phyloP scores from a whole-genome alignment of 2,329 filamentous ascomycete species.

The Ophiostoma sp. region DNA sequence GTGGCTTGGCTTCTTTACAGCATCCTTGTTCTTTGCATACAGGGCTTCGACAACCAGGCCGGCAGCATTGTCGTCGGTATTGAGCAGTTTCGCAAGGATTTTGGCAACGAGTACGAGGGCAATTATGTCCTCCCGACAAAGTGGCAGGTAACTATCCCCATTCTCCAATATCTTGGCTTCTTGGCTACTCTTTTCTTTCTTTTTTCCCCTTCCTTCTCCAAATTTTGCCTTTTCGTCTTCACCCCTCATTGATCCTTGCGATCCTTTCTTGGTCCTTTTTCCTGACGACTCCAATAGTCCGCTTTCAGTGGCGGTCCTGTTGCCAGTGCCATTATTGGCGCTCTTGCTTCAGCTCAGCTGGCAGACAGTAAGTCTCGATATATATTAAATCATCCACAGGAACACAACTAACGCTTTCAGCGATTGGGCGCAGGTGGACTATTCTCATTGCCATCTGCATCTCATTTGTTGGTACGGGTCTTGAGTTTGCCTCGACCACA shows the following conservation, averaged over 20 bases:
- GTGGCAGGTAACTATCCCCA: background rate
- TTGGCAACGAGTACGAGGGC: background rate
- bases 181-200: background rate
- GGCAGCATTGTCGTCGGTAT: conserved; percentile 13
- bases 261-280: background rate
- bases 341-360: conserved; percentile 32
- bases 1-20: background rate
- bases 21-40: background rate
- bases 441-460: conserved; percentile 32
- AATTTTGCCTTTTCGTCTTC: too few species aligned
- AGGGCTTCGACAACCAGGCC: conserved; percentile 12
- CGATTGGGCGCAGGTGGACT: conserved; percentile 33
- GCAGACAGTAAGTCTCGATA: conserved; percentile 30
- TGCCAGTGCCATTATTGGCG: conserved; percentile 31
- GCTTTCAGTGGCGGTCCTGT: conserved; percentile 37
- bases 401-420: background rate
- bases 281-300: conserved; percentile 34
- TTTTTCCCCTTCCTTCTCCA: too few species aligned
- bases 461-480: conserved; percentile 33
- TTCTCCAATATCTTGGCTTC: too few species aligned
- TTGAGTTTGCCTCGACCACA: conserved; percentile 36
- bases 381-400: background rate
- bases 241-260: too few species aligned
- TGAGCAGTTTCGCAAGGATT: conserved; percentile 15
- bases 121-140: conserved; percentile 2